Base-by-base conservation (phyloP, 176 grass and related monocot species). In the Aegilops bicornis region DNA sequence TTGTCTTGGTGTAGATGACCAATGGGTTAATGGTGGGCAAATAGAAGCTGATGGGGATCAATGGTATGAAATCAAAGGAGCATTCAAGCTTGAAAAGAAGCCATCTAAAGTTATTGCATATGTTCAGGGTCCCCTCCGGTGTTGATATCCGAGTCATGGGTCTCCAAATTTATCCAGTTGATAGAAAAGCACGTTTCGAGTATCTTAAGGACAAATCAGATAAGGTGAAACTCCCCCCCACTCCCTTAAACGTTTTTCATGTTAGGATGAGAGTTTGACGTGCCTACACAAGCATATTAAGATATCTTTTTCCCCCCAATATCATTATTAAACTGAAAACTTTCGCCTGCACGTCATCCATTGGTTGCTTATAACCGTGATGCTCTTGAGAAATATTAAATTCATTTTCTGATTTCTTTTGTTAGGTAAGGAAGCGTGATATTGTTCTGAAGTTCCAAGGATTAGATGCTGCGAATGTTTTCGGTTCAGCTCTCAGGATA, bases 381-480 rank as follows among this genome's bases (percentile, higher is more conserved):
- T 27, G 40, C 17, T 88, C 48, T n/a, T n/a, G 5, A 36, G 10
- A 73, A 69, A 39, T 84, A 59, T 69, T 83, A 85, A 76, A 84
- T 39, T 63, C 25, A 82, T 33, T 58, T 86, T 66, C 39, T 88
- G 6, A 12, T 85, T 84, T 85, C 25, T 64, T 40, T 29, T 77
- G 65, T 69, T 85, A 98, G 97, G 87, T 98, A 79, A 87, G 97
- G 64, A 96, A 98, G 59, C 86, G 85, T 84, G 97, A 98, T 73
- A 50, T 98, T 52, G 36, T 94, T 47, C 76, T 98, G 9, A 98
- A 88, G 80, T 90, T 98, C 56, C 70, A 93, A 62, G 92, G 94
- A 88, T 85, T 80, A 72, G 73, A 91, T 79, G 22, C 82, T 68
- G 69, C 19, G n/a, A 80, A 85, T 78, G 42, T 94, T 63, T 56